These are phyloP conservation scores for Phellinidium pouzarii DNA, from an alignment of 1,284 basidiomycete species.

Conservation along the genomic window DNA sequence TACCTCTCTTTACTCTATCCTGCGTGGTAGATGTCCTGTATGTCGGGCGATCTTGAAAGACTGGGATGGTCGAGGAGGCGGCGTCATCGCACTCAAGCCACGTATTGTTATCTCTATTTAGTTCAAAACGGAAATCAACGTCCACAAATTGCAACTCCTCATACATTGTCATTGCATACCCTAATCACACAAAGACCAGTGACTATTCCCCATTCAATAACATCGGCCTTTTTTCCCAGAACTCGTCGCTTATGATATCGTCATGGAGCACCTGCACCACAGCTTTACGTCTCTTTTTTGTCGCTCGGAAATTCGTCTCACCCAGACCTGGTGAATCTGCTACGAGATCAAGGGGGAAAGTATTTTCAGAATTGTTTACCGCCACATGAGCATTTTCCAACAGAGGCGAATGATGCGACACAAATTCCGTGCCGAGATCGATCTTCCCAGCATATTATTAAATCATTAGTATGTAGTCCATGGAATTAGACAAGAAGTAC, in stretches of 20 bases:
- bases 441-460: not conserved
- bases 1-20: not conserved
- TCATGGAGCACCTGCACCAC: conserved; percentile 13
- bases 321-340: not conserved
- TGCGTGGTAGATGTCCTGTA: conserved; percentile 47
- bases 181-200: not conserved
- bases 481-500: conserved; percentile 5
- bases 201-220: conserved; percentile 11
- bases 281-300: conserved; percentile 5
- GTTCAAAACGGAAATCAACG: not conserved
- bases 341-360: not conserved
- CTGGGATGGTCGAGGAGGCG: conserved; percentile 61
- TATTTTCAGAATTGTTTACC: not conserved
- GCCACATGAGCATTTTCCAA: not conserved
- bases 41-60: conserved; percentile 54
- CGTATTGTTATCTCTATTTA: conserved; percentile 39
- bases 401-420: not conserved
- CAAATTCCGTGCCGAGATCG: not conserved
- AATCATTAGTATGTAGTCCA: not conserved
- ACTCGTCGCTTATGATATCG: conserved; percentile 16
- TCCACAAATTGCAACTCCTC: not conserved
- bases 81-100: conserved; percentile 53
- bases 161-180: not conserved
- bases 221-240: conserved; percentile 10
- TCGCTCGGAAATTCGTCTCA: not conserved